These are phyloP conservation scores for Tolypocladium capitatum DNA, from an alignment of 2,329 filamentous ascomycete species.

Conservation along the genomic window DNA sequence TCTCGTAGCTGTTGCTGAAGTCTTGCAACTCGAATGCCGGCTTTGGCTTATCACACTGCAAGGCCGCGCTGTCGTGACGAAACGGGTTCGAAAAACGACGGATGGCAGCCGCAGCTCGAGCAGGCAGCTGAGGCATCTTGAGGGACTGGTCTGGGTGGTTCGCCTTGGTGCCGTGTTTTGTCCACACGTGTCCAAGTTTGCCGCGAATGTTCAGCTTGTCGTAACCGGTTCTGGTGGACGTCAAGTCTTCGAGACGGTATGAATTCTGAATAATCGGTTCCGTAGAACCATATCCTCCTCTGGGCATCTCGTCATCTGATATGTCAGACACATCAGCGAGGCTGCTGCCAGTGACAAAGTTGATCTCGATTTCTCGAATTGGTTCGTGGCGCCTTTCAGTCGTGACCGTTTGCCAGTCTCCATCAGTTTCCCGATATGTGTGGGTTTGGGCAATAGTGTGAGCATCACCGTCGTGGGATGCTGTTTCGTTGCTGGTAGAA, in stretches of 20 bases:
- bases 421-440: constrained; percentile 8
- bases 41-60: not conserved
- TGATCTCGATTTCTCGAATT: constrained; percentile 10
- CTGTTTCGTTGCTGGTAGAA: not conserved
- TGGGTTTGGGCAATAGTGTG: constrained; percentile 6
- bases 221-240: not conserved
- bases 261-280: not conserved
- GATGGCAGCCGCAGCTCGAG: constrained; percentile 11
- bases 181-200: not conserved
- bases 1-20: constrained; percentile 16
- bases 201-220: not conserved
- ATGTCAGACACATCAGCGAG: constrained; percentile 31
- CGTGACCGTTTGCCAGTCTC: constrained; percentile 24
- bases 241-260: not conserved
- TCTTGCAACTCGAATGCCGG: constrained; percentile 11
- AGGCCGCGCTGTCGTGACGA: constrained; percentile 2
- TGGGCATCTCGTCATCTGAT: constrained; percentile 9
- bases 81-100: constrained; percentile 15
- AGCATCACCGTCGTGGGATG: not conserved
- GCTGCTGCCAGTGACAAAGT: constrained; percentile 24
- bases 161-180: not conserved
- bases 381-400: constrained; percentile 14
- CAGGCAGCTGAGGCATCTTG: constrained; percentile 7
- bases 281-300: not conserved
- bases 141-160: constrained; percentile 7